These are phyloP conservation scores for Rauvolfia tetraphylla DNA, from an alignment of 257 asterid genomes.

Conservation along the genomic window DNA sequence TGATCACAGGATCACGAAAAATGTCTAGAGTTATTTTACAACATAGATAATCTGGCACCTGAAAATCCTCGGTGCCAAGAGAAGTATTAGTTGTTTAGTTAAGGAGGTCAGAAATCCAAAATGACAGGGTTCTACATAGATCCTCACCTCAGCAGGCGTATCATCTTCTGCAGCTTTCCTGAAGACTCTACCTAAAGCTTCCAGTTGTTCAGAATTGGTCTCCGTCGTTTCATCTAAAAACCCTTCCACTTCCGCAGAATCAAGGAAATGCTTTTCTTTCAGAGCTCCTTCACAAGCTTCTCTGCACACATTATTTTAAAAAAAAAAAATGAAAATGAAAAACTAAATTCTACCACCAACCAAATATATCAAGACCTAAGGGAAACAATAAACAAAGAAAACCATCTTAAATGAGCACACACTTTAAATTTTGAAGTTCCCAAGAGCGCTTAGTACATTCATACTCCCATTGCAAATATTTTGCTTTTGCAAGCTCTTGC, in stretches of 20 bases:
- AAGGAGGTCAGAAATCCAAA: constrained; percentile 2
- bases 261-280: constrained; percentile 49
- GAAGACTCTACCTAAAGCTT: constrained; percentile 54
- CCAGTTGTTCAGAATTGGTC: constrained; percentile 37
- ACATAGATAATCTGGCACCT: constrained; percentile 87
- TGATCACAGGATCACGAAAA: constrained; percentile 86
- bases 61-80: constrained; percentile 31
- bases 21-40: constrained; percentile 79
- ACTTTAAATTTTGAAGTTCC: constrained; percentile 77
- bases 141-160: constrained; percentile 58
- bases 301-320: constrained; percentile 41
- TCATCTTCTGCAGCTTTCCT: constrained; percentile 62
- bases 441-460: constrained; percentile 62
- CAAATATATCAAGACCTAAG: constrained; percentile 1
- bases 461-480: constrained; percentile 74
- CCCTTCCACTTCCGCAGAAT: constrained; percentile 42
- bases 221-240: constrained; percentile 40
- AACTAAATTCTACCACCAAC: neutral
- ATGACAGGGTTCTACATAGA: constrained; percentile 5
- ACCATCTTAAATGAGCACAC: constrained; percentile 11
- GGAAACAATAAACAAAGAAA: neutral
- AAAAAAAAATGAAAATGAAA: constrained; percentile 18
- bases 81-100: neutral
- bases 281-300: constrained; percentile 71
- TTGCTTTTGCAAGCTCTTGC: constrained; percentile 88